phyloP scores from a whole-genome alignment of 371 early-diverging fungal genomes.

The Mucor lusitanicus region DNA sequence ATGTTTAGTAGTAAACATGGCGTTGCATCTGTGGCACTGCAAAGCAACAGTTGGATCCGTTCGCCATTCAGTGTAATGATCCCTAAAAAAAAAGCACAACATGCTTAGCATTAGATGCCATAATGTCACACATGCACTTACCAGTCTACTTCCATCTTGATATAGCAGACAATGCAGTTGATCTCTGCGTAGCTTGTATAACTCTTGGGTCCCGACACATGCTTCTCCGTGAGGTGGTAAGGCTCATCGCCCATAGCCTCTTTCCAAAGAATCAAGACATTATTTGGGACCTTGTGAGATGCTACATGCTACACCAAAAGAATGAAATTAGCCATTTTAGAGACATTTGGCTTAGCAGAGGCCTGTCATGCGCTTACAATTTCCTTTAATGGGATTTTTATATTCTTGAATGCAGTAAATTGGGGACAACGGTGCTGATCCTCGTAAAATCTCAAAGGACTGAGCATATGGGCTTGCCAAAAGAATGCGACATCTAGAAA shows the following conservation, averaged over 20 bases:
- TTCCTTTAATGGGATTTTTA: slow-evolving; percentile 1
- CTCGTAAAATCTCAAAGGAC: slow-evolving; percentile 20
- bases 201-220: neutral
- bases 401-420: neutral
- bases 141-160: neutral
- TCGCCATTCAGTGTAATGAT: slow-evolving; percentile 14
- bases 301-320: neutral
- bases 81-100: neutral
- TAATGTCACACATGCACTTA: neutral
- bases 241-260: neutral
- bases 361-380: neutral
- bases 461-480: slow-evolving; percentile 25
- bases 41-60: slow-evolving; percentile 3
- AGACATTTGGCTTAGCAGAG: neutral
- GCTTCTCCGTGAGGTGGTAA: neutral
- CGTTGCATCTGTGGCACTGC: slow-evolving; percentile 4
- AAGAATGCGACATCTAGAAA: slow-evolving; percentile 17
- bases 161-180: neutral
- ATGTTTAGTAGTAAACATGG: slow-evolving; percentile 10
- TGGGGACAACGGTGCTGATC: neutral
- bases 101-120: neutral
- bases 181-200: neutral
- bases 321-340: neutral
- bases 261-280: neutral
- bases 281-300: neutral